Percentiles rank a stretch among this genome's conserved stretches.
phyloP scores from a whole-genome alignment of 495 filamentous ascomycete genomes.

The Trichocladium uniseriatum region DNA sequence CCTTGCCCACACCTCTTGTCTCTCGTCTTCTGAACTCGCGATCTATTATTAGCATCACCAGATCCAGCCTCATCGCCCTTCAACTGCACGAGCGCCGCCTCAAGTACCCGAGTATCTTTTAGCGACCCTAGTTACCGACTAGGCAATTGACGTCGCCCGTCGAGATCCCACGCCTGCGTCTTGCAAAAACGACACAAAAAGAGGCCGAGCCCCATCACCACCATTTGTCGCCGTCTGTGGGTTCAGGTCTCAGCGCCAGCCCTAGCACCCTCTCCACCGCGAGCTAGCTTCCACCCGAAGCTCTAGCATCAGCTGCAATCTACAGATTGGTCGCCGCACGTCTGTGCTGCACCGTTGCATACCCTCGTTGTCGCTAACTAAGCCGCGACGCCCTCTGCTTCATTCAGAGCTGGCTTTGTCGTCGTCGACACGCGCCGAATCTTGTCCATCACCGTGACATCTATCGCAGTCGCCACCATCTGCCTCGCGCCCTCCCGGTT shows the following conservation, averaged over 20 bases:
- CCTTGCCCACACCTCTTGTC: constrained; percentile 7
- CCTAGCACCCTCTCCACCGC: neutral
- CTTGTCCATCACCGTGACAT: neutral
- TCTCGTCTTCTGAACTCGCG: constrained; percentile 20
- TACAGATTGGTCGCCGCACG: neutral
- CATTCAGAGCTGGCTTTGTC: constrained; percentile 5
- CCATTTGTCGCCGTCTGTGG: constrained; percentile 14
- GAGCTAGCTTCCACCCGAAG: neutral
- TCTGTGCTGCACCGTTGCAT: neutral
- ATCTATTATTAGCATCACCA: constrained; percentile 30
- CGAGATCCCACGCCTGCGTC: constrained; percentile 15
- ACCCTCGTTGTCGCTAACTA: neutral
- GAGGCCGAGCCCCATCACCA: constrained; percentile 18
- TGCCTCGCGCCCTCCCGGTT: neutral
- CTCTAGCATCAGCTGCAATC: neutral
- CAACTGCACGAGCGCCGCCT: constrained; percentile 26
- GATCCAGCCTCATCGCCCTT: constrained; percentile 25
- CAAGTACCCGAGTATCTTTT: constrained; percentile 25
- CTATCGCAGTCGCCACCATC: neutral
- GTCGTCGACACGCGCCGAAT: neutral
- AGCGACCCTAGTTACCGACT: constrained; percentile 14
- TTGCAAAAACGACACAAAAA: constrained; percentile 22
- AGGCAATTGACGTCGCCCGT: constrained; percentile 21
- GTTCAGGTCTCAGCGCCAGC: constrained; percentile 5
- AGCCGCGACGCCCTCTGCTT: neutral